Conservation (phyloP, 2,329 filamentous ascomycete species). For the Alternaria ethzedia region DNA sequence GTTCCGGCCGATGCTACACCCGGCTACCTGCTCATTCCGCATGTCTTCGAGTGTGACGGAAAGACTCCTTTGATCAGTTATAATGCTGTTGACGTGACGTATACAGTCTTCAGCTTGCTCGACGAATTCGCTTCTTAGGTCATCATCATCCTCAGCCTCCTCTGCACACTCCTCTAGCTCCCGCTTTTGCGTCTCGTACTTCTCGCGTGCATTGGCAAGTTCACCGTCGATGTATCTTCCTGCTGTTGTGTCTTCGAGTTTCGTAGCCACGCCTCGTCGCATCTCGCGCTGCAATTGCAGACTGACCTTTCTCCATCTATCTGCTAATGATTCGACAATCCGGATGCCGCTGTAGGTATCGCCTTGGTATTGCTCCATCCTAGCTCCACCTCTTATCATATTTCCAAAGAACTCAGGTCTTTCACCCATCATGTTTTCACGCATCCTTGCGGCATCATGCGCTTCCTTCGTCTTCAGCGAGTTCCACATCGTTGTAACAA, state of each 20-base stretch:
- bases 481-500: conserved; percentile 55
- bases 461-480: background rate
- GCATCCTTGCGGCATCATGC: background rate
- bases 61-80: background rate
- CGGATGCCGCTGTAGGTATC: background rate
- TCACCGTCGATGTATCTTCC: background rate
- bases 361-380: background rate
- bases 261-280: background rate
- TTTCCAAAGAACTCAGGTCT: background rate
- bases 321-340: background rate
- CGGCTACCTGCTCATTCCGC: background rate
- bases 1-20: background rate
- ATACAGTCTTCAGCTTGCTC: background rate
- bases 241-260: background rate
- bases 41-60: background rate
- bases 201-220: background rate
- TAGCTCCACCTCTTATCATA: background rate
- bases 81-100: background rate
- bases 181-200: background rate
- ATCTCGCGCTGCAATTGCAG: background rate
- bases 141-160: background rate
- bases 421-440: background rate
- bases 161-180: background rate
- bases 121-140: background rate
- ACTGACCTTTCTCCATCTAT: background rate